Conservation (phyloP, 257 asterid genomes). For the Nyctanthes arbortristis region DNA sequence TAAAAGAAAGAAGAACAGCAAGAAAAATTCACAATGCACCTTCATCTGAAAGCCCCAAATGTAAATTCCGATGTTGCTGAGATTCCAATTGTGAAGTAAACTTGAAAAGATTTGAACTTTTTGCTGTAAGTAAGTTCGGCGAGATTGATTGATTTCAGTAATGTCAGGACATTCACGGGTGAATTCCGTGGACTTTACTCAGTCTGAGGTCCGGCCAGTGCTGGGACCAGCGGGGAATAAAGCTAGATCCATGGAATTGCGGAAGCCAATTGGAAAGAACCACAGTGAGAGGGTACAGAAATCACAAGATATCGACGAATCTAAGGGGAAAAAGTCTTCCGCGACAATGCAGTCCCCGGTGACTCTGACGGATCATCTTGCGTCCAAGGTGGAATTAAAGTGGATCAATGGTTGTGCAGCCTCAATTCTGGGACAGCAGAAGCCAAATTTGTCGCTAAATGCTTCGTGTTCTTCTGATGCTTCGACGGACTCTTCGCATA, state of each 20-base stretch:
- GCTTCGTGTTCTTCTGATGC: conserved; percentile 97
- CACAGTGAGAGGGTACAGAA: conserved; percentile 38
- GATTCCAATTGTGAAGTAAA: conserved; percentile 5
- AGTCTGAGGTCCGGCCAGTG: conserved; percentile 61
- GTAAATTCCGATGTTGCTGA: conserved; percentile 16
- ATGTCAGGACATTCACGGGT: conserved; percentile 82
- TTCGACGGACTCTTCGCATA: conserved; percentile 83
- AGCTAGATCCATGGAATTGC: conserved; percentile 59
- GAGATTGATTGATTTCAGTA: conserved; percentile 8
- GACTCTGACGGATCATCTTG: conserved; percentile 26
- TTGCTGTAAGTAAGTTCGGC: neutral
- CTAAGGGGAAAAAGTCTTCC: conserved; percentile 46
- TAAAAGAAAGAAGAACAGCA: neutral
- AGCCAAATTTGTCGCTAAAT: conserved; percentile 57
- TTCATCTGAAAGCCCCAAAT: conserved; percentile 42
- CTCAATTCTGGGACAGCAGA: conserved; percentile 55
- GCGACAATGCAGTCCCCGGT: conserved; percentile 31
- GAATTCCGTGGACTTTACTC: conserved; percentile 52
- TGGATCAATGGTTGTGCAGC: conserved; percentile 45
- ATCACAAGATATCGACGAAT: conserved; percentile 37
- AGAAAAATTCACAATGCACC: conserved; percentile 27
- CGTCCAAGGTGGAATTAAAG: conserved; percentile 45
- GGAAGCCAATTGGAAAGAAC: conserved; percentile 52
- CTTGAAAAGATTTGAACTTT: conserved; percentile 10
- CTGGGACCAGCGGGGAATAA: conserved; percentile 85